Evolutionary conservation across 805 yeast genomes (phyloP).

Genomic region (Zygosaccharomyces bailii): DNA sequence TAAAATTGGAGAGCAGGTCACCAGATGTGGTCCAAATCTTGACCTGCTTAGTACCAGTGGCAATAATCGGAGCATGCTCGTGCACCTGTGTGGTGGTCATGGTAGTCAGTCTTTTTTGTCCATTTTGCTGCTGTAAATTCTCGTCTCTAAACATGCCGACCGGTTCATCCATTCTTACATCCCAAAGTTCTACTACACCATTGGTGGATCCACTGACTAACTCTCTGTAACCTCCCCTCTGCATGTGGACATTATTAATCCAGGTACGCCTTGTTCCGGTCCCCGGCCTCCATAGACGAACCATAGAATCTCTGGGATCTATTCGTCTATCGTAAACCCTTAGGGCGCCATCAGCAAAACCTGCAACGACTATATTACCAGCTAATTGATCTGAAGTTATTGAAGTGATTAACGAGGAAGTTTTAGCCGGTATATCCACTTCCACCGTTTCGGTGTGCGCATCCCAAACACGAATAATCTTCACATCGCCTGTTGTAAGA

Average conservation of each 20-base stretch:
- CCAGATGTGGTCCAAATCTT: slow-evolving; percentile 87
- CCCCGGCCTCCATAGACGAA: slow-evolving; percentile 68
- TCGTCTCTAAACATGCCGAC: slow-evolving; percentile 62
- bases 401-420: slow-evolving; percentile 82
- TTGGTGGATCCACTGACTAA: slow-evolving; percentile 78
- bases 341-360: slow-evolving; percentile 85
- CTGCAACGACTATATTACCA: slow-evolving; percentile 85
- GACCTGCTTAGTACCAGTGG: slow-evolving; percentile 77
- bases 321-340: slow-evolving; percentile 88
- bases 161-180: slow-evolving; percentile 71
- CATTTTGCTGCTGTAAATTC: slow-evolving; percentile 36
- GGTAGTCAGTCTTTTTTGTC: slow-evolving; percentile 26
- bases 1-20: slow-evolving; percentile 59
- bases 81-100: slow-evolving; percentile 76
- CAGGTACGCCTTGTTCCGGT: slow-evolving; percentile 45
- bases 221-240: slow-evolving; percentile 93
- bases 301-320: slow-evolving; percentile 82
- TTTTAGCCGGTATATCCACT: slow-evolving; percentile 85
- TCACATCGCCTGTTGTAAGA: slow-evolving; percentile 91
- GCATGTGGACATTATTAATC: slow-evolving; percentile 84
- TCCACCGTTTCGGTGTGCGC: slow-evolving; percentile 89
- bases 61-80: slow-evolving; percentile 94
- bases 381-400: slow-evolving; percentile 94
- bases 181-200: slow-evolving; percentile 88
- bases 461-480: slow-evolving; percentile 91